Evolutionary conservation across 768 basidiomycete genomes (phyloP).

Genomic region (Amyloporia xantha): DNA sequence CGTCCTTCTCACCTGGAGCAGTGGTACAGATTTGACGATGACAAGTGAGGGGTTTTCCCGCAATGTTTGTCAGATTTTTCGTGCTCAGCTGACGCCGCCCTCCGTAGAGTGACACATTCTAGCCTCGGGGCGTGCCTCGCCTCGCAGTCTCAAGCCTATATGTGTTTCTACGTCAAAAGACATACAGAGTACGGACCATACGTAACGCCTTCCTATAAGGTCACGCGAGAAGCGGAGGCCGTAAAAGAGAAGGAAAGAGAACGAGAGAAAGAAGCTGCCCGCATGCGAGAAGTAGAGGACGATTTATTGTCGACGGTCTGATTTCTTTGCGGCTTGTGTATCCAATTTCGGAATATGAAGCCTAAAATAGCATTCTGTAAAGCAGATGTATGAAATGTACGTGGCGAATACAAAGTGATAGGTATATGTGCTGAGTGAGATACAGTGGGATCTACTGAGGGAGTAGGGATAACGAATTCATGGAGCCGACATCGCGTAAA

Average conservation of each 20-base stretch:
- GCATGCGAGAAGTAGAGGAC: conserved; percentile 58
- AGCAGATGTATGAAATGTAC: background rate
- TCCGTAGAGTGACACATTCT: conserved; percentile 60
- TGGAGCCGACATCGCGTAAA: background rate
- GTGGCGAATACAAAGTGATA: conserved; percentile 3
- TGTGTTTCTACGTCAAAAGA: conserved; percentile 94
- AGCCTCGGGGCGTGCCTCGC: conserved; percentile 59
- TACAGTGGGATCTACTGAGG: conserved; percentile 4
- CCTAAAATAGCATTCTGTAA: background rate
- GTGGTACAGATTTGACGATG: conserved; percentile 96
- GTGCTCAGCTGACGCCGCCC: conserved; percentile 5
- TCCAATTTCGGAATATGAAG: background rate
- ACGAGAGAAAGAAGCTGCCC: conserved; percentile 42
- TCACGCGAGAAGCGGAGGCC: conserved; percentile 59
- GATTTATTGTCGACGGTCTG: conserved; percentile 46
- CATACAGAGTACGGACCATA: conserved; percentile 78
- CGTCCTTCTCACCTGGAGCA: conserved; percentile 23
- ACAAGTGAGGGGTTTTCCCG: conserved; percentile 52
- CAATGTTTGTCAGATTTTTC: conserved; percentile 2
- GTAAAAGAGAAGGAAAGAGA: conserved; percentile 54
- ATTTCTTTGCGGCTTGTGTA: background rate
- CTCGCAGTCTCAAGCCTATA: conserved; percentile 79
- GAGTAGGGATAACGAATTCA: background rate
- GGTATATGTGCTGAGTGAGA: conserved; percentile 8
- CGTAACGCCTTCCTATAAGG: conserved; percentile 60